Conservation (phyloP, 1,284 basidiomycete species). For the Phellopilus nigrolimitatus region DNA sequence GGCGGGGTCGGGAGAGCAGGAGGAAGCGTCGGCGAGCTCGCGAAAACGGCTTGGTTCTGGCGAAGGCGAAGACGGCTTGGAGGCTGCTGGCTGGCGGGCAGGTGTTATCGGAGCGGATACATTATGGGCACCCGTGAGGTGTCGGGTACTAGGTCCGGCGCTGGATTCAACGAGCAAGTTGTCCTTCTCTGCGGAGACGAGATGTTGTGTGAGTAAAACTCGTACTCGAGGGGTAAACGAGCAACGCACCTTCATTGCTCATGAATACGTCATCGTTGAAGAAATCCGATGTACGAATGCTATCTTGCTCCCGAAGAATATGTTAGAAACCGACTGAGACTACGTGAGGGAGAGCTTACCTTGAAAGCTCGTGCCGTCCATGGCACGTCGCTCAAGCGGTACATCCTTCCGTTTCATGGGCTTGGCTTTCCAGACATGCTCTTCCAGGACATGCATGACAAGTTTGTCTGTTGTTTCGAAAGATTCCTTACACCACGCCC, state of each 20-base stretch:
- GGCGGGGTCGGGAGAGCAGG: slow-evolving; percentile 12
- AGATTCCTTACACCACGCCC: slow-evolving; percentile 24
- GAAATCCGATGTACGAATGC: slow-evolving; percentile 9
- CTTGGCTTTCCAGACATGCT: slow-evolving; percentile 23
- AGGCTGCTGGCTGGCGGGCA: not conserved
- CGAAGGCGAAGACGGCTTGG: not conserved
- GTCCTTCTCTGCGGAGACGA: not conserved
- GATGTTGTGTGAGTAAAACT: not conserved
- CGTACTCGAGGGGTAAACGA: not conserved
- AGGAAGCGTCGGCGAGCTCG: slow-evolving; percentile 6
- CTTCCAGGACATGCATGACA: slow-evolving; percentile 23
- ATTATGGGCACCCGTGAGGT: not conserved
- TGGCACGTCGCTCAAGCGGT: slow-evolving; percentile 7
- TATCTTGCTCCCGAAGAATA: slow-evolving; percentile 5
- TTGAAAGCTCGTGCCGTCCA: slow-evolving; percentile 14
- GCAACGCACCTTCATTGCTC: slow-evolving; percentile 3
- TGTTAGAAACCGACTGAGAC: not conserved
- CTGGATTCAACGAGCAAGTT: not conserved
- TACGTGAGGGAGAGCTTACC: slow-evolving; percentile 2
- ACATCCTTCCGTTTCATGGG: slow-evolving; percentile 24
- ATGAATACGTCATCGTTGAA: not conserved
- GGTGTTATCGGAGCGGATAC: not conserved
- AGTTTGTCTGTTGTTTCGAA: slow-evolving; percentile 19
- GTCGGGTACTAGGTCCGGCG: not conserved
- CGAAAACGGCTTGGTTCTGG: slow-evolving; percentile 3